A percentile compares a stretch with the other conserved stretches of the same genome.
These are phyloP conservation scores for Calonectria ilicicola DNA, from an alignment of 2,329 filamentous ascomycete genomes.

Conservation along the genomic window DNA sequence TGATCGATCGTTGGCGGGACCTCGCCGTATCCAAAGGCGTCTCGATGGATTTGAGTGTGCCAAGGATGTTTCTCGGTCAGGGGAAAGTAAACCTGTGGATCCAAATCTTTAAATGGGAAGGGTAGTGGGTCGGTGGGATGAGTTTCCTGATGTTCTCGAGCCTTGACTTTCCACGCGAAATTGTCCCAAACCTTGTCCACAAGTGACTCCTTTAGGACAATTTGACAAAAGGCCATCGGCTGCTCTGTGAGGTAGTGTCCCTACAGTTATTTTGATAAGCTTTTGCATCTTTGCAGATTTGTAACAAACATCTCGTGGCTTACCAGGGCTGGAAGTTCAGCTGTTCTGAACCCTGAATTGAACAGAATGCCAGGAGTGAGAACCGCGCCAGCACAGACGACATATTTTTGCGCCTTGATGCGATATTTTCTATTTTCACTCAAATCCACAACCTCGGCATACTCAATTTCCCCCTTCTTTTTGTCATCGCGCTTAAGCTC, in stretches of 20 bases:
- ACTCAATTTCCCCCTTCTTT: background rate
- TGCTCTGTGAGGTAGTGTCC: constrained; percentile 10
- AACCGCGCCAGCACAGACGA: constrained; percentile 11
- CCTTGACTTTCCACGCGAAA: background rate
- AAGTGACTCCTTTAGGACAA: background rate
- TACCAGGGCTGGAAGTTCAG: background rate
- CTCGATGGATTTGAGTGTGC: constrained; percentile 18
- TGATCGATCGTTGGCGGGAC: constrained; percentile 3
- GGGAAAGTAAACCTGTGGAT: constrained; percentile 14
- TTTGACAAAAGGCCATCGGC: constrained; percentile 14
- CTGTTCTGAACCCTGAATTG: background rate
- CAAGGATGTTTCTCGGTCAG: background rate
- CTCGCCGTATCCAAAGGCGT: constrained; percentile 14
- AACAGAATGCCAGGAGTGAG: constrained; percentile 11
- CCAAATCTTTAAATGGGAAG: constrained; percentile 12
- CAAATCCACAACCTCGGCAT: background rate
- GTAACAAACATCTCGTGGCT: background rate
- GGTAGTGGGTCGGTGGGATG: background rate
- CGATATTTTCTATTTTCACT: background rate
- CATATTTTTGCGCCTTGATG: constrained; percentile 10
- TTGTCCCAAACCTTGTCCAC: background rate
- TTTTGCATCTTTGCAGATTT: background rate
- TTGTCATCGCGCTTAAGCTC: background rate
- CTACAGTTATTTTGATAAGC: background rate
- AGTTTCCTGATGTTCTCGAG: background rate